Evolutionary conservation across 768 basidiomycete genomes (phyloP), one percentile per base, ranked within the genome.

Genomic region (Serendipita vermifera): DNA sequence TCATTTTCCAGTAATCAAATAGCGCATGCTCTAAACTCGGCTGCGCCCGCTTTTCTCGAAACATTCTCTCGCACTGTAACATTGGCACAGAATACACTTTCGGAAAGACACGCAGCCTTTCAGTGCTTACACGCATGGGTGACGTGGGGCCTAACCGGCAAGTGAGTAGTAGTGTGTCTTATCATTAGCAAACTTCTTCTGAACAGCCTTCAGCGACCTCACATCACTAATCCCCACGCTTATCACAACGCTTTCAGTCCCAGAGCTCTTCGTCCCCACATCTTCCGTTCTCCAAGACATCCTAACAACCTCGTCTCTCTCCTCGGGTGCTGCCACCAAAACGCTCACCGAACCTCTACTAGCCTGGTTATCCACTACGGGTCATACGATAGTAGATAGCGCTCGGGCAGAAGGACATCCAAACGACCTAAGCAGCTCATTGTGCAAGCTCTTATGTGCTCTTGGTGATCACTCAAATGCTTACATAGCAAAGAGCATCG

Each of bases 121-220:
- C 81, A 78, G 58, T 91, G 88, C 65, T 70, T 93, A 2, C 81
- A 87, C 64, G 81, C 85, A 2, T 97, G 91, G 92, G 78, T 93
- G 62, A 69, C 74, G 2, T 72, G 69, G 63, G 75, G 77, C 33
- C 68, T 93, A 7, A 81, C 78, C 24, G 75, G 78, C 58, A 80
- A 79, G 88, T 89, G 61, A 61, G 77, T 69, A 29, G 54, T 6
- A 29, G 27, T 7, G 38, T 54, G 24, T 20, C 14, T 17, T 31
- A 13, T 56, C 29, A 26, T 55, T 41, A 56, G 33, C 41, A 38
- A 20, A 55, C 22, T 32, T 35, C 32, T 27, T 5, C 6, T 55
- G 5, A 38, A 27, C 27, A 15, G 20, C 56, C 17, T 58, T 9
- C 59, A 88, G 85, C 58, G 81, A 88, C 56, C 66, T 93, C 46